phyloP scores from a whole-genome alignment of 495 filamentous ascomycete species.

The Penicillium goetzii region DNA sequence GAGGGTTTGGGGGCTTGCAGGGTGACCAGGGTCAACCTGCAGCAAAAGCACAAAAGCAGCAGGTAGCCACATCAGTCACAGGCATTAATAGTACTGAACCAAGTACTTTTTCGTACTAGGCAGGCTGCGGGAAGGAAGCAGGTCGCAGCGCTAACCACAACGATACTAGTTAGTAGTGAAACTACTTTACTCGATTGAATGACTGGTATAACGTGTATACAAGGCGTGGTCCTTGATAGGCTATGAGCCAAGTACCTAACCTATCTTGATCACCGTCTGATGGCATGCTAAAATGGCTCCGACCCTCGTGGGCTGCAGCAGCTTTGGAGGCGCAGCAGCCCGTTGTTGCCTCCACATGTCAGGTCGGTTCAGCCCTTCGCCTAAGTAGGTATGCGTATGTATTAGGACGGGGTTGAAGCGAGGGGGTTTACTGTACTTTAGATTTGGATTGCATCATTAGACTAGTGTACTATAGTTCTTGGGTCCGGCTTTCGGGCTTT shows the following conservation, averaged over 20 bases:
- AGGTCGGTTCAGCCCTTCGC: slow-evolving; percentile 1
- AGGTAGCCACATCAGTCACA: neutral
- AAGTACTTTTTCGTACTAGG: neutral
- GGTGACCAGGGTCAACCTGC: neutral
- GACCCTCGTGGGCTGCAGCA: neutral
- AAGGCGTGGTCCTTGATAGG: neutral
- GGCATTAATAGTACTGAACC: neutral
- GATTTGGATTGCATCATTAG: neutral
- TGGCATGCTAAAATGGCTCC: neutral
- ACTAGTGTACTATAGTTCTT: neutral
- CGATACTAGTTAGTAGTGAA: neutral
- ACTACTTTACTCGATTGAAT: neutral
- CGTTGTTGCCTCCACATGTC: neutral
- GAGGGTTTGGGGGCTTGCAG: slow-evolving; percentile 2
- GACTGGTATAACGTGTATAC: neutral
- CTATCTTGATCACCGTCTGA: neutral
- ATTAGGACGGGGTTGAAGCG: neutral
- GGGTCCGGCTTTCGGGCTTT: slow-evolving; percentile 8
- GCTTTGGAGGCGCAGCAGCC: neutral
- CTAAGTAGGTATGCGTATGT: neutral
- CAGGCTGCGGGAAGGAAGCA: neutral
- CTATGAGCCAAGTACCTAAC: slow-evolving; percentile 1
- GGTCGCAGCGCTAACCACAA: neutral
- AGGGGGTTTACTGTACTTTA: neutral
- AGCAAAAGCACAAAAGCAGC: neutral